A percentile compares a stretch with the other conserved stretches of the same genome.
These are phyloP conservation scores for Zymoseptoria brevis DNA, from an alignment of 2,329 filamentous ascomycete genomes.

Conservation along the genomic window DNA sequence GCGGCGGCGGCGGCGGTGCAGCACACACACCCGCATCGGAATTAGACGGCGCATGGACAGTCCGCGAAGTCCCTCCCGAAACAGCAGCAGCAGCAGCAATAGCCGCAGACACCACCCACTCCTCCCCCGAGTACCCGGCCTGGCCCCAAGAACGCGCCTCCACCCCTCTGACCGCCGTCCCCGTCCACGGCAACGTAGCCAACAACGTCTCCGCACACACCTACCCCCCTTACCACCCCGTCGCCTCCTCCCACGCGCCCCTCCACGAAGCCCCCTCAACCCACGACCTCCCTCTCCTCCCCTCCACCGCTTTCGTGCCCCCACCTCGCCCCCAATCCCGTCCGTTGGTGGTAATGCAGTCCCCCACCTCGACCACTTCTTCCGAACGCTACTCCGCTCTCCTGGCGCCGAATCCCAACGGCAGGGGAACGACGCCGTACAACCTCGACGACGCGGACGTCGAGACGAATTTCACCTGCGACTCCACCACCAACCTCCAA, in stretches of 20 bases:
- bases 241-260: background rate
- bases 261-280: background rate
- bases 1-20: background rate
- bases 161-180: background rate
- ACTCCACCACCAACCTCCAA: background rate
- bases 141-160: background rate
- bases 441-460: background rate
- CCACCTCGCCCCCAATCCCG: background rate
- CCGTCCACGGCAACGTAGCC: background rate
- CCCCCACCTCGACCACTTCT: background rate
- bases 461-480: background rate
- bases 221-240: background rate
- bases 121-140: background rate
- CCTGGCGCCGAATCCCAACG: background rate
- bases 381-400: background rate
- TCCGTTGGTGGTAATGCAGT: slow-evolving; percentile 6
- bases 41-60: background rate
- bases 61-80: background rate
- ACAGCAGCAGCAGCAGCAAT: too few species aligned
- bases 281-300: background rate
- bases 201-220: background rate
- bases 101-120: background rate
- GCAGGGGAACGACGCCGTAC: background rate
- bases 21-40: background rate
- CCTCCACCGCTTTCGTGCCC: background rate